Evolutionary conservation across 1,284 basidiomycete species (phyloP).

Genomic region (Irpex sp.): DNA sequence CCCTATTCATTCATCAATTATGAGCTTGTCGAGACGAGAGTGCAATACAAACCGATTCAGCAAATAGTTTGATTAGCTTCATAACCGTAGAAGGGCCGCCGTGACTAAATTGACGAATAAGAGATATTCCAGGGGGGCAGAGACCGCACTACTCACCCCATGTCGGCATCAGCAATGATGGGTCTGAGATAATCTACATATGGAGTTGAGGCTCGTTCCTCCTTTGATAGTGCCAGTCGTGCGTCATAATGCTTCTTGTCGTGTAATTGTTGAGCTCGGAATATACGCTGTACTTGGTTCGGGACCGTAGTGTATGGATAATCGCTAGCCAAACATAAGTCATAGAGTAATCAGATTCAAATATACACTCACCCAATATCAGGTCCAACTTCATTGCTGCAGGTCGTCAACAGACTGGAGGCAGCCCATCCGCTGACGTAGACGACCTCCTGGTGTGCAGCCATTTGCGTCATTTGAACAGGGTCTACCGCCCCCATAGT

Average conservation of each 20-base stretch:
- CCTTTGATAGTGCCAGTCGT: constrained; percentile 63
- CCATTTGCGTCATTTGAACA: constrained; percentile 97
- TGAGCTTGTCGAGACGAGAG: neutral
- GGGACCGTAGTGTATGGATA: constrained; percentile 95
- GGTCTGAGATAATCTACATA: constrained; percentile 89
- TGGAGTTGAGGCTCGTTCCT: constrained; percentile 64
- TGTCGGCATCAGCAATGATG: constrained; percentile 93
- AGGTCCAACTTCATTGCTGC: constrained; percentile 94
- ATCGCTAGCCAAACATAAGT: constrained; percentile 45
- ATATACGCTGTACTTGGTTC: constrained; percentile 85
- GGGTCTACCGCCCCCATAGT: constrained; percentile 92
- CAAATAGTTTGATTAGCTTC: constrained; percentile 93
- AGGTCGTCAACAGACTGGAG: constrained; percentile 86
- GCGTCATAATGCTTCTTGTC: constrained; percentile 88
- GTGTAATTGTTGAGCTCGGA: constrained; percentile 83
- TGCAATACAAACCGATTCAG: constrained; percentile 65
- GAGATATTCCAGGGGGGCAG: neutral
- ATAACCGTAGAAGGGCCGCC: constrained; percentile 94
- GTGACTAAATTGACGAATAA: constrained; percentile 46
- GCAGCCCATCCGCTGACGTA: constrained; percentile 95
- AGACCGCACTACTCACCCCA: constrained; percentile 58
- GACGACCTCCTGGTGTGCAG: constrained; percentile 88
- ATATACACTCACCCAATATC: constrained; percentile 81
- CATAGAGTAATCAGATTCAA: constrained; percentile 2
- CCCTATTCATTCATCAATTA: constrained; percentile 43